Evolutionary conservation across 2,329 filamentous ascomycete species (phyloP).

Genomic region (Aspergillus piperis): DNA sequence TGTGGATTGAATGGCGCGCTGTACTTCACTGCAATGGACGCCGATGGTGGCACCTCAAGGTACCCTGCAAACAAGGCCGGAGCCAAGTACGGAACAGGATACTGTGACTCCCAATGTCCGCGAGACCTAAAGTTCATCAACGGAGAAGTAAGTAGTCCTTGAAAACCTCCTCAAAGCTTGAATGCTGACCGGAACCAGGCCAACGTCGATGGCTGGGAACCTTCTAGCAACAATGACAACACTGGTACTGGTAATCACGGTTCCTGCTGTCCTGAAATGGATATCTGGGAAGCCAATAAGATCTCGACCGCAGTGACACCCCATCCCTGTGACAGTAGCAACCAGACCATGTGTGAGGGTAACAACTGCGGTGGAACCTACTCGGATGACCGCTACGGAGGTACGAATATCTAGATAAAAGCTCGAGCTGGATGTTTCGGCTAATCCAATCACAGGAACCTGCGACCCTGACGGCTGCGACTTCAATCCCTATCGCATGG

Average conservation of each 20-base stretch:
- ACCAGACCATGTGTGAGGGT: slow-evolving; percentile 54
- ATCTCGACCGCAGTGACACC: slow-evolving; percentile 65
- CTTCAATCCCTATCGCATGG: slow-evolving; percentile 69
- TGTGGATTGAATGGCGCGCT: slow-evolving; percentile 72
- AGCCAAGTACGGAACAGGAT: slow-evolving; percentile 62
- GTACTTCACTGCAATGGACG: slow-evolving; percentile 63
- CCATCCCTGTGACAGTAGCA: slow-evolving; percentile 59
- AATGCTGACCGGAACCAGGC: slow-evolving; percentile 33
- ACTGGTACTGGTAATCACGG: slow-evolving; percentile 56
- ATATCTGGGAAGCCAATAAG: slow-evolving; percentile 70
- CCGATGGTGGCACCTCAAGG: slow-evolving; percentile 58
- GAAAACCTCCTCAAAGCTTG: neutral
- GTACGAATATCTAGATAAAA: neutral
- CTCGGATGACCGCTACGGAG: slow-evolving; percentile 55
- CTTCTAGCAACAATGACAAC: slow-evolving; percentile 56
- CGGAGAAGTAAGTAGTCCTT: slow-evolving; percentile 30
- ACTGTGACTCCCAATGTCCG: slow-evolving; percentile 63
- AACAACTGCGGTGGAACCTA: slow-evolving; percentile 56
- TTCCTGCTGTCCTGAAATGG: slow-evolving; percentile 68
- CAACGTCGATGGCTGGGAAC: slow-evolving; percentile 56
- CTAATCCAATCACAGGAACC: slow-evolving; percentile 40
- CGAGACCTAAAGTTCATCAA: slow-evolving; percentile 49
- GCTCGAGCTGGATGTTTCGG: neutral
- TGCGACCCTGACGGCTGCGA: slow-evolving; percentile 73
- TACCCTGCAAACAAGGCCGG: slow-evolving; percentile 58